Base-by-base conservation (phyloP, 2,329 filamentous ascomycete species). In the Beauveria scarabaeidicola region DNA sequence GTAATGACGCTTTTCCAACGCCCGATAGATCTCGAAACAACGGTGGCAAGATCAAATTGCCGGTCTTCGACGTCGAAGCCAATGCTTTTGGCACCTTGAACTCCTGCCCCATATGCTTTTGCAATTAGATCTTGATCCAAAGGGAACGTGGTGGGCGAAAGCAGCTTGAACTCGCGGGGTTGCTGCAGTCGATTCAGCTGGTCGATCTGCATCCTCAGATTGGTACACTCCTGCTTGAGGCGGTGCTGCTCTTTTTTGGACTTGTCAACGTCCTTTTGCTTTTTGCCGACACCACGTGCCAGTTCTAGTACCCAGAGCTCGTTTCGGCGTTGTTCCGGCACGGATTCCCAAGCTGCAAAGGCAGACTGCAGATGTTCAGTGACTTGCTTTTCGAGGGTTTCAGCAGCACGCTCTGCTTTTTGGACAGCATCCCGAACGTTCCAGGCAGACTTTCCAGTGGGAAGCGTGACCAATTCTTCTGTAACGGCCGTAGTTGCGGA, bases 291-390 rank as follows among this genome's bases (percentile, higher is more conserved):
- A 32, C 78, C 77, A n/a, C 84, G 76, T 0, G 84, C 84, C 43
- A 87, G 72, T 67, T 86, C 83, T 40, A 87, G 68, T 5, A 78
- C 72, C 84, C 84, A 87, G 7, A 86, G 75, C 63, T 86, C 82
- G 27, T 77, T 77, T 56, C 81, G 80, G 23, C 82, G 78, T 40
- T 82, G 79, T 2, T 71, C 64, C 0, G 85, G 73, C 27, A 94
- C 76, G 1, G 77, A 77, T 55, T 83, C 83, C 92, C 92, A 97
- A 46, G 90, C 87, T 7, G 81, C 79, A 69, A 86, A 96, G 0
- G 90, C 86, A 15, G 86, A 83, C n/a, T 88, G 82, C 6, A 96
- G 72, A 69, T 97, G 93, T 61, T 88, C 81, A 44, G 82, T 78
- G 36, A 92, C 82, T 64, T 88, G 85, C 55, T 84, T 83, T 63